These are phyloP conservation scores for Sambucus nigra DNA, from an alignment of 129 eudicot species.

Conservation along the genomic window DNA sequence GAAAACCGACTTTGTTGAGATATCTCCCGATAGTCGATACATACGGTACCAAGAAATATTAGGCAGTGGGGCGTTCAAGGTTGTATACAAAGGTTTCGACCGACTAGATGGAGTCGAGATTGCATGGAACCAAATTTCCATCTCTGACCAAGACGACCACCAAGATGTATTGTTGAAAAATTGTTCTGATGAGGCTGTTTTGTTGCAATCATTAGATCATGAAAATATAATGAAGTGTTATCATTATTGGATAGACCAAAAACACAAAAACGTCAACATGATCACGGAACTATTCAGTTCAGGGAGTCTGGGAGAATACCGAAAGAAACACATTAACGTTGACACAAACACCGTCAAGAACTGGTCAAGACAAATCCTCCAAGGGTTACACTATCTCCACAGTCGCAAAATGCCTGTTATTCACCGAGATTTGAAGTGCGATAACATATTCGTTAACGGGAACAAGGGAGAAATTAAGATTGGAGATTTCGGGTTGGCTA, in stretches of 20 bases:
- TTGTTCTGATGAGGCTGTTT: too few relatives aligned
- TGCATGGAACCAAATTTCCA: too few relatives aligned
- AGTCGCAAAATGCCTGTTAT: slow-evolving; percentile 11
- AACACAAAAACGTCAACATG: too few relatives aligned
- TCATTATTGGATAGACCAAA: slow-evolving; percentile 11
- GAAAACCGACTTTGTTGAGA: too few relatives aligned
- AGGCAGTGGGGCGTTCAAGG: too few relatives aligned
- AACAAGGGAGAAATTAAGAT: slow-evolving; percentile 15
- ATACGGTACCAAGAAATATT: too few relatives aligned
- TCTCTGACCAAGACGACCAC: too few relatives aligned
- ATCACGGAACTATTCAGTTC: slow-evolving; percentile 17
- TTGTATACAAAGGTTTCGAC: slow-evolving; percentile 15
- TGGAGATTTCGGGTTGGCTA: slow-evolving; percentile 24
- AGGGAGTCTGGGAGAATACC: slow-evolving; percentile 3
- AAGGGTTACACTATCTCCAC: slow-evolving; percentile 16
- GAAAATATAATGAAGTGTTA: too few relatives aligned
- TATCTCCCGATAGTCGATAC: too few relatives aligned
- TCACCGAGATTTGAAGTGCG: too few relatives aligned
- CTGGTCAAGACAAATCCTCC: slow-evolving; percentile 23
- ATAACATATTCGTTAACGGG: slow-evolving; percentile 22
- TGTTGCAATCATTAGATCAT: too few relatives aligned
- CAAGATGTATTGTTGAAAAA: background rate
- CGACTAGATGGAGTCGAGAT: slow-evolving; percentile 13
- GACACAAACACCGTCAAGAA: slow-evolving; percentile 12
- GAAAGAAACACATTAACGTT: slow-evolving; percentile 9